These are phyloP conservation scores for Syzygium grande DNA, from an alignment of 345 rosid species.

Conservation along the genomic window DNA sequence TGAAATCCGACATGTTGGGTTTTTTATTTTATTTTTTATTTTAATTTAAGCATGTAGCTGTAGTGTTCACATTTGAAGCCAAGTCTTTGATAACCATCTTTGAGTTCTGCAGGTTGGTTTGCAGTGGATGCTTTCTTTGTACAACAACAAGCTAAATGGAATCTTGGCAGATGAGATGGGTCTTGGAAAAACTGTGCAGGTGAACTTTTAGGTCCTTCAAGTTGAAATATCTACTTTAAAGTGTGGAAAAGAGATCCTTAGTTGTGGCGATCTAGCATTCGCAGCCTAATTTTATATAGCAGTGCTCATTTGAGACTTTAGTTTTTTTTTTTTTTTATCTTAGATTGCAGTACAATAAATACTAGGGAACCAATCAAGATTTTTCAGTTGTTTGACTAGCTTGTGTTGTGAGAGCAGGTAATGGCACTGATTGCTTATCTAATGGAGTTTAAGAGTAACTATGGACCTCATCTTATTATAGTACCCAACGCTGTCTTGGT, in stretches of 20 bases:
- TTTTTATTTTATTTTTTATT: neutral
- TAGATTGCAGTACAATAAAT: neutral
- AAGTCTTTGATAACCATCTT: constrained; percentile 2
- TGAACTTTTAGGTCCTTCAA: constrained; percentile 9
- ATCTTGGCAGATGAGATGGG: constrained; percentile 99
- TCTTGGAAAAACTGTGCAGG: constrained; percentile 99
- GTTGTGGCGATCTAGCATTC: neutral
- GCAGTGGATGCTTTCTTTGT: constrained; percentile 99
- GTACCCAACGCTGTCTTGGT: constrained; percentile 99
- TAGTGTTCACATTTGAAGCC: neutral
- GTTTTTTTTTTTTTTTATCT: neutral
- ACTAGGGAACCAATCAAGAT: neutral
- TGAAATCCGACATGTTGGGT: neutral
- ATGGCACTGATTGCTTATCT: constrained; percentile 98
- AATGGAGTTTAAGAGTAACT: constrained; percentile 99
- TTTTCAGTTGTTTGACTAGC: constrained; percentile 1
- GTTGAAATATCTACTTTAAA: neutral
- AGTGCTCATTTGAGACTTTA: neutral
- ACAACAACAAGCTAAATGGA: constrained; percentile 97
- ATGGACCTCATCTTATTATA: constrained; percentile 99
- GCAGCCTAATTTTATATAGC: neutral
- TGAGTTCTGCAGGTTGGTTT: constrained; percentile 71
- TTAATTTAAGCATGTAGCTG: neutral
- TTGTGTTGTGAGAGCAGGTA: constrained; percentile 45
- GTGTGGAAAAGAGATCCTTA: neutral